Conservation (phyloP, 345 rosid genomes). For the Euphorbia pulcherrima region DNA sequence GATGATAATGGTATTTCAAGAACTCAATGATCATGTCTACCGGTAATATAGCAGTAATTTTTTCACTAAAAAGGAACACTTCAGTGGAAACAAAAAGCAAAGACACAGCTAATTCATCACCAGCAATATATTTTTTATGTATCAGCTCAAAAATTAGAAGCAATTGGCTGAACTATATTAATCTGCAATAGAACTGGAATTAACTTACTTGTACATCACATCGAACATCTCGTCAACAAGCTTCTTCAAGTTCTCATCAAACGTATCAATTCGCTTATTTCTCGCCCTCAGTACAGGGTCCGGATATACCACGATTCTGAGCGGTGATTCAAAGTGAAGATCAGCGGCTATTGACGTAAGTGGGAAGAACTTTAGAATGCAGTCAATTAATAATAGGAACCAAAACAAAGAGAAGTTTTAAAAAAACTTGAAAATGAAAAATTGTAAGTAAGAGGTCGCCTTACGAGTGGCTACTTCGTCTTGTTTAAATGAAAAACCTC, state of each 20-base stretch:
- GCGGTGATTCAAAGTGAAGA: conserved; percentile 66
- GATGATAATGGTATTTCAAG: neutral
- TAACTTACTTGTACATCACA: conserved; percentile 87
- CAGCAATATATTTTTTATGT: neutral
- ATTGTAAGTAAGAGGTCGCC: neutral
- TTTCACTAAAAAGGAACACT: neutral
- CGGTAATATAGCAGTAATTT: neutral
- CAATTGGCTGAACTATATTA: neutral
- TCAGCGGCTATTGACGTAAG: conserved; percentile 42
- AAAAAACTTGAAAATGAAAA: neutral
- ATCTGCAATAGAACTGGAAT: neutral
- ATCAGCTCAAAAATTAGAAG: neutral
- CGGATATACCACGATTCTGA: conserved; percentile 80
- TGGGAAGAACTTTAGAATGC: neutral
- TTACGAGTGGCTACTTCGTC: conserved; percentile 21
- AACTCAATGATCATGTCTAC: neutral
- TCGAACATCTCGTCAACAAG: conserved; percentile 83
- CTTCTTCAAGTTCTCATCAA: conserved; percentile 73
- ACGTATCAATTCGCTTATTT: conserved; percentile 62
- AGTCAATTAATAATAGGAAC: neutral
- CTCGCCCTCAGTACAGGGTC: conserved; percentile 72
- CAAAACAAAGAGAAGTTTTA: neutral
- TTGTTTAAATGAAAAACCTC: conserved; percentile 13
- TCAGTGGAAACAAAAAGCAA: neutral
- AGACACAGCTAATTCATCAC: neutral